phyloP scores from a whole-genome alignment of 306 rosid species.

The Vigna hirtella region DNA sequence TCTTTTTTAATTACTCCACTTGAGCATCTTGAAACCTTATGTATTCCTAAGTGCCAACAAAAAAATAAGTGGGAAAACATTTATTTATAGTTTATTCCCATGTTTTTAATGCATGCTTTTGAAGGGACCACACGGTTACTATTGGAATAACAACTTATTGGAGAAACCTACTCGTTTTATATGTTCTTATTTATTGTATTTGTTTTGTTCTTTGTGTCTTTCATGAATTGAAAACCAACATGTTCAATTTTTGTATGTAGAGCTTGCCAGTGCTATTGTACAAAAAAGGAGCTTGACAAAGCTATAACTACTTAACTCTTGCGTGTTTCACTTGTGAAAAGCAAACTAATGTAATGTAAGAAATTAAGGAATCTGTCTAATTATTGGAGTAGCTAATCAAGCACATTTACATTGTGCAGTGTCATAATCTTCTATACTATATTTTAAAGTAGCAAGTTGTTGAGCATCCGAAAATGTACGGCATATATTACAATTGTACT shows the following conservation, averaged over 20 bases:
- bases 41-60: not conserved
- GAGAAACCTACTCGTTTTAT: not conserved
- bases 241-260: not conserved
- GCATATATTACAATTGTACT: not conserved
- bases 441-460: slow-evolving; percentile 1
- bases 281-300: not conserved
- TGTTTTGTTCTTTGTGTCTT: not conserved
- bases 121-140: not conserved
- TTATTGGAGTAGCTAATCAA: not conserved
- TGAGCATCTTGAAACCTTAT: not conserved
- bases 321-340: slow-evolving; percentile 4
- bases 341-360: not conserved
- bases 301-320: not conserved
- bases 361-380: not conserved
- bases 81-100: slow-evolving; percentile 13
- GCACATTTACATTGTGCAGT: slow-evolving; percentile 22
- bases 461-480: not conserved
- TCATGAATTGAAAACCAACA: not conserved
- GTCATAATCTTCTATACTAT: not conserved
- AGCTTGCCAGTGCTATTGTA: no score
- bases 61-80: not conserved
- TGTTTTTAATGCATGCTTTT: slow-evolving; percentile 11
- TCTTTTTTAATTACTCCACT: not conserved
- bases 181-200: not conserved
- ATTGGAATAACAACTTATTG: not conserved